Evolutionary conservation across 352 stramenopile species (phyloP).

Genomic region (Phytophthora tentaculata): DNA sequence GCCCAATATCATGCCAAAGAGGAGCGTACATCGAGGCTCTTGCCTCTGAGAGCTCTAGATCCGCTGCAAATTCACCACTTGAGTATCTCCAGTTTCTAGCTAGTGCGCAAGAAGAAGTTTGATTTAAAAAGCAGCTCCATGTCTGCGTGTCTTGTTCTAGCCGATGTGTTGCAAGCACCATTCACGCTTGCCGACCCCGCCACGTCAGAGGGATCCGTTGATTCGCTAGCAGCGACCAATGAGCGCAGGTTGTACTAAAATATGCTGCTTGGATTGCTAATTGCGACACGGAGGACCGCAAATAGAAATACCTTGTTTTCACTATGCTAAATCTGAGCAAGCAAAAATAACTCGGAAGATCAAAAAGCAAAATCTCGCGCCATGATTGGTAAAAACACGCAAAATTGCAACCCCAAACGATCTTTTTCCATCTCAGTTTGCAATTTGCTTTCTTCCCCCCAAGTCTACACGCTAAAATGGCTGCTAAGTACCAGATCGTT

Average conservation of each 20-base stretch:
- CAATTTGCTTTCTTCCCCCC: conserved; percentile 35
- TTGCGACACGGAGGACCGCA: conserved; percentile 16
- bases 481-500: conserved; percentile 88
- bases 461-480: conserved; percentile 30
- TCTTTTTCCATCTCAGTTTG: conserved; percentile 35
- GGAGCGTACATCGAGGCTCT: neutral
- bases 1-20: neutral
- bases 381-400: conserved; percentile 31
- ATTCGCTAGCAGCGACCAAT: conserved; percentile 24
- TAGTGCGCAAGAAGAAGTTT: neutral
- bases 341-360: conserved; percentile 4
- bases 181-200: conserved; percentile 17
- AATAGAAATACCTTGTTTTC: conserved; percentile 5
- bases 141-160: neutral
- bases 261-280: conserved; percentile 26
- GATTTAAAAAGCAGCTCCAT: neutral
- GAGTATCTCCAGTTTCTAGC: neutral
- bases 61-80: too few species aligned
- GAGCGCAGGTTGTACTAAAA: conserved; percentile 21
- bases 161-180: conserved; percentile 12
- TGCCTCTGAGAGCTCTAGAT: neutral
- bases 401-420: conserved; percentile 1
- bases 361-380: neutral
- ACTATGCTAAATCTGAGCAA: conserved; percentile 19
- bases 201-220: conserved; percentile 31